Base-by-base conservation (phyloP, 2,329 filamentous ascomycete species). In the Thermothelomyces thermophilus region DNA sequence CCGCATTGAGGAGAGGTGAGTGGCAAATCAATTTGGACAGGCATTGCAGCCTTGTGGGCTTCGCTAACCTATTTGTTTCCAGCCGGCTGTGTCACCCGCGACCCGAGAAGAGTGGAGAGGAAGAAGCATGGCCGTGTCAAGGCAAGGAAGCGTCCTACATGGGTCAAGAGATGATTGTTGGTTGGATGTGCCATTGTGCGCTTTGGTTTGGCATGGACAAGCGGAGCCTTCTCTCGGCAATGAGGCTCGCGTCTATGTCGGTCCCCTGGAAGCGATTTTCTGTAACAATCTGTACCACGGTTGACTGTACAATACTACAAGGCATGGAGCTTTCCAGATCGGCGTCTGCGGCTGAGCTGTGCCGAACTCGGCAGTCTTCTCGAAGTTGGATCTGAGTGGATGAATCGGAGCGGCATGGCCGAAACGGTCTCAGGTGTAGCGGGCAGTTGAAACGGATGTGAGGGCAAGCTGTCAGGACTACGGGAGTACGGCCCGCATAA, bases 81-180 rank as follows among this genome's bases (percentile, higher is more conserved):
- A 98, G 93, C 91, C 66, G 94, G 94, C 56, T 90, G 86, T 68
- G 80, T 98, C 57, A 94, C 90, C 46, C 86, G 91, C 64, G 91
- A 98, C 73, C 80, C 84, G 51, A 89, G 91, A 73, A 83, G 77
- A 64, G 94, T 98, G 60, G 93, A 98, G 73, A 91, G 93, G 68
- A 98, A 98, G 84, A 97, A 98, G 80, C 82, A 89, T 50, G 94
- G 93, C 60, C 88, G 89, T 64, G 71, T 95, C 73, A 98, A 98
- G 79, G 91, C 93, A 51, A 87, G 93, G 72, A 98, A 98, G 83
- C 94, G 86, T 82, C 91, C 91, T 53, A 80, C 93, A 62, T 98
- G 94, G 93, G 90, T 97, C 77, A 97, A 96, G 82, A 73, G 79
- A 72, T 82, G 75, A 57, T 56, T 44, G 33, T 26, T 22, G 40